These are phyloP conservation scores for Bothriochloa decipiens DNA, from an alignment of 176 grass and related monocot genomes.

Conservation along the genomic window DNA sequence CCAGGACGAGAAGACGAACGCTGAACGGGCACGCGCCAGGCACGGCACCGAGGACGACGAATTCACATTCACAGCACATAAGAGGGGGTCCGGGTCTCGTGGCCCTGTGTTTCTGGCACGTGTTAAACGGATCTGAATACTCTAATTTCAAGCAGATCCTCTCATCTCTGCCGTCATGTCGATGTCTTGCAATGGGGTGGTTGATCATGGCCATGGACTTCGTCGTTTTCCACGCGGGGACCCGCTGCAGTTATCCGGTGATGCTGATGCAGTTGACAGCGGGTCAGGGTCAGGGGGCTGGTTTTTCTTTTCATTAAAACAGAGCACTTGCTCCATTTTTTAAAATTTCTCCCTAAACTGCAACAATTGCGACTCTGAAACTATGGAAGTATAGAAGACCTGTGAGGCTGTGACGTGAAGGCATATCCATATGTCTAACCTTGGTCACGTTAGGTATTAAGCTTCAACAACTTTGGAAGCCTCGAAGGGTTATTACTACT, in stretches of 20 bases:
- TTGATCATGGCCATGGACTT: constrained; percentile 14
- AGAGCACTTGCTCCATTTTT: not conserved
- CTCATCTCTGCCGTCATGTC: not conserved
- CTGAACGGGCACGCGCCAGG: not conserved
- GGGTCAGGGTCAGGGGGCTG: not conserved
- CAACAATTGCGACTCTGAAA: too few relatives aligned
- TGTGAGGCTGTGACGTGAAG: too few relatives aligned
- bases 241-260: not conserved
- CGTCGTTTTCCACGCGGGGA: constrained; percentile 1
- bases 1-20: not conserved
- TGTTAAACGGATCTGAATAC: constrained; percentile 20
- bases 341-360: too few relatives aligned
- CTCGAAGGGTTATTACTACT: too few relatives aligned
- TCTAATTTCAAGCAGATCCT: too few relatives aligned
- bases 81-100: too few relatives aligned
- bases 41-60: not conserved
- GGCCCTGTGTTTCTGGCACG: constrained; percentile 29
- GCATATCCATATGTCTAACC: too few relatives aligned
- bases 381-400: too few relatives aligned
- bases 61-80: not conserved
- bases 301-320: not conserved
- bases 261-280: not conserved
- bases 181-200: not conserved
- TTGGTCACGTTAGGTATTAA: too few relatives aligned
- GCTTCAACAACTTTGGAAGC: too few relatives aligned